phyloP scores from a whole-genome alignment of 257 asterid species.

The Buddleja alternifolia region DNA sequence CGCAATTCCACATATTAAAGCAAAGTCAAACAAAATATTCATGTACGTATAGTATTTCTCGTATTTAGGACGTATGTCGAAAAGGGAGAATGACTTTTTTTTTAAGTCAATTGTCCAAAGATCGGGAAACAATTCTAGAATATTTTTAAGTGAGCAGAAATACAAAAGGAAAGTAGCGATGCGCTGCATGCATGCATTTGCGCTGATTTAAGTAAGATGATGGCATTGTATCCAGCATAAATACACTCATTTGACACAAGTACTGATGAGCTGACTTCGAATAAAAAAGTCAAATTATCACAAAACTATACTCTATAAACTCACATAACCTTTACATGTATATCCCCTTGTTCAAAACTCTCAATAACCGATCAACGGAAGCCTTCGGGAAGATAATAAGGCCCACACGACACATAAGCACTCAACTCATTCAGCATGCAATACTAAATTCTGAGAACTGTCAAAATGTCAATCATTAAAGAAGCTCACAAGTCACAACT shows the following conservation, averaged over 20 bases:
- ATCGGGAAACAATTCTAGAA: slow-evolving; percentile 12
- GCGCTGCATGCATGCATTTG: slow-evolving; percentile 24
- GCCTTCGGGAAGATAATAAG: slow-evolving; percentile 18
- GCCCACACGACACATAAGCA: slow-evolving; percentile 27
- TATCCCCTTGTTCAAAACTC: slow-evolving; percentile 17
- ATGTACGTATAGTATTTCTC: slow-evolving; percentile 1
- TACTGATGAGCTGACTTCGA: neutral
- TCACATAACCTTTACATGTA: slow-evolving; percentile 7
- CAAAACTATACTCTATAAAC: neutral
- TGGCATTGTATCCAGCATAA: slow-evolving; percentile 7
- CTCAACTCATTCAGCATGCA: slow-evolving; percentile 34
- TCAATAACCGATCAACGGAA: slow-evolving; percentile 26
- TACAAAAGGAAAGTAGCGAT: neutral
- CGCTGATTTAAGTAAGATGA: slow-evolving; percentile 5
- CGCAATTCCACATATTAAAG: slow-evolving; percentile 11
- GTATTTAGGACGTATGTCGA: slow-evolving; percentile 6
- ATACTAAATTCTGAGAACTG: slow-evolving; percentile 23
- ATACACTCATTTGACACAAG: slow-evolving; percentile 21
- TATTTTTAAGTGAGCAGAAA: slow-evolving; percentile 10
- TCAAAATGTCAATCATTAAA: slow-evolving; percentile 26
- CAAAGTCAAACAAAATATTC: slow-evolving; percentile 17
- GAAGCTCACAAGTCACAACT: slow-evolving; percentile 26
- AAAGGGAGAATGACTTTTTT: neutral
- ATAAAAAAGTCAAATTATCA: slow-evolving; percentile 22
- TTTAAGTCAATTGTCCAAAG: neutral